Conservation (phyloP, 352 stramenopile genomes). For the Pythium rishiriense region DNA sequence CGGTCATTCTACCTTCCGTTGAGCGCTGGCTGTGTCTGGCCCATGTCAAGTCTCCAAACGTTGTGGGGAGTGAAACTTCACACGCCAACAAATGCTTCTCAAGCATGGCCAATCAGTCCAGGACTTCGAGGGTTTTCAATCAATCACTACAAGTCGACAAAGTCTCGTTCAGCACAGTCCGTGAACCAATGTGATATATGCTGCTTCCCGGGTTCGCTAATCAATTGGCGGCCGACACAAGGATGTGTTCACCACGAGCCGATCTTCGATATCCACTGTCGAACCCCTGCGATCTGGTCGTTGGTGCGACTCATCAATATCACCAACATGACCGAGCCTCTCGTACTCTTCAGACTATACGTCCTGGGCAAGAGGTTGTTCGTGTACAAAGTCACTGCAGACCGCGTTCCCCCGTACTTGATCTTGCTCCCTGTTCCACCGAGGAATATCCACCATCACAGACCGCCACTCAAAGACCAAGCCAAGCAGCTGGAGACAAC, state of each 20-base stretch:
- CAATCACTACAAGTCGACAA: neutral
- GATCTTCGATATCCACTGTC: conserved; percentile 6
- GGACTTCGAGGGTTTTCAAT: neutral
- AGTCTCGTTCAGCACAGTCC: neutral
- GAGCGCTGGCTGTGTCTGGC: neutral
- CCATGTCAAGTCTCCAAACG: neutral
- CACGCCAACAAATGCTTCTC: neutral
- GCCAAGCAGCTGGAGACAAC: too few relatives aligned
- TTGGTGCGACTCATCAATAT: conserved; percentile 23
- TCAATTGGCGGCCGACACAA: conserved; percentile 5
- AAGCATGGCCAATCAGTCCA: neutral
- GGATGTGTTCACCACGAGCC: neutral
- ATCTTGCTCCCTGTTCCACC: neutral
- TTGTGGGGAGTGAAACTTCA: neutral
- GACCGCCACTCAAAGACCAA: too few relatives aligned
- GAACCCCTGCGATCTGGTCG: conserved; percentile 5
- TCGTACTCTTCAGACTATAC: conserved; percentile 21
- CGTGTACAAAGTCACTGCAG: conserved; percentile 21
- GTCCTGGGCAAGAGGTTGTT: conserved; percentile 18
- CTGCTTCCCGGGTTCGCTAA: neutral
- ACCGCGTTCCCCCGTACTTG: neutral
- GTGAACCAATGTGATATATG: neutral
- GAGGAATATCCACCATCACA: neutral
- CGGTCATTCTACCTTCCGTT: neutral
- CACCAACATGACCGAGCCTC: conserved; percentile 17